These are phyloP conservation scores for Heritiera littoralis DNA, from an alignment of 345 rosid genomes.

Conservation along the genomic window DNA sequence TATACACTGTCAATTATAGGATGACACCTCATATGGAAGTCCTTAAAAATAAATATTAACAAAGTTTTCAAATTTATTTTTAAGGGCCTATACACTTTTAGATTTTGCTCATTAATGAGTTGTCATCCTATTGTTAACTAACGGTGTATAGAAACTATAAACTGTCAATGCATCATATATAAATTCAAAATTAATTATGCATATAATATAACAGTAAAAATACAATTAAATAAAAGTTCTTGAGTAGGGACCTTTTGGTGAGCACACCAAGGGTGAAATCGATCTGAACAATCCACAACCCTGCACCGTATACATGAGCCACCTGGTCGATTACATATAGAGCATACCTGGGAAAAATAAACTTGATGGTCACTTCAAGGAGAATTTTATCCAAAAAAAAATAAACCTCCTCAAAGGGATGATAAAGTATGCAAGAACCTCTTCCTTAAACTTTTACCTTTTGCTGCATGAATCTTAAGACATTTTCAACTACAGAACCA, in stretches of 20 bases:
- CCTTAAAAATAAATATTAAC: too few relatives aligned
- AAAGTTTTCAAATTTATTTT: too few relatives aligned
- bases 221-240: conserved; percentile 6
- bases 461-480: not conserved
- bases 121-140: too few relatives aligned
- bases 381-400: conserved; percentile 4
- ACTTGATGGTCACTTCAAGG: conserved; percentile 8
- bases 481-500: not conserved
- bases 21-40: too few relatives aligned
- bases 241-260: conserved; percentile 42
- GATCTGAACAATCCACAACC: conserved; percentile 41
- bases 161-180: too few relatives aligned
- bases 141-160: too few relatives aligned
- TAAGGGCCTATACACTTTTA: too few relatives aligned
- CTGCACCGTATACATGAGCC: conserved; percentile 56
- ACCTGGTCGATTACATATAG: conserved; percentile 45
- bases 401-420: not conserved
- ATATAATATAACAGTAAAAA: not conserved
- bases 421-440: not conserved
- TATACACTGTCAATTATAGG: too few relatives aligned
- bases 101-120: too few relatives aligned
- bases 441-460: not conserved
- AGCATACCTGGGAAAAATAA: conserved; percentile 44
- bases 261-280: conserved; percentile 64
- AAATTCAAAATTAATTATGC: not conserved